Conservation (phyloP, 306 rosid genomes). For the Castanea sativa region DNA sequence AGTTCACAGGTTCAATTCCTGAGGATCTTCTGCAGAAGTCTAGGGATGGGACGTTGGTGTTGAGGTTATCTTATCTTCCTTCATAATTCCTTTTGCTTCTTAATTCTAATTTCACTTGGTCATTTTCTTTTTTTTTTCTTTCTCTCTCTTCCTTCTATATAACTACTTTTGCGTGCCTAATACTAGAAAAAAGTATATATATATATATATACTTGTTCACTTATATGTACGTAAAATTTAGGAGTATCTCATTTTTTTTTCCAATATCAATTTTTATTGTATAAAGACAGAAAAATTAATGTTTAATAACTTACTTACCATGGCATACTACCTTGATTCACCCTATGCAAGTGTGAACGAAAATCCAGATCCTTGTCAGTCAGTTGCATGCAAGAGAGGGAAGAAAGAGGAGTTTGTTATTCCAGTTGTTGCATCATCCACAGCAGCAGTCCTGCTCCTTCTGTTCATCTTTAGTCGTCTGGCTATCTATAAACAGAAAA, state of each 20-base stretch:
- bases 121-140: neutral
- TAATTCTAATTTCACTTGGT: neutral
- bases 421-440: constrained; percentile 26
- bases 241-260: neutral
- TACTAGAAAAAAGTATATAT: neutral
- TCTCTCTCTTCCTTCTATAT: neutral
- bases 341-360: constrained; percentile 16
- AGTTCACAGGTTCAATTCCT: constrained; percentile 27
- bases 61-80: constrained; percentile 5
- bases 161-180: neutral
- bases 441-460: constrained; percentile 8
- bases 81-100: neutral
- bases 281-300: neutral
- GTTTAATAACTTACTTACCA: neutral
- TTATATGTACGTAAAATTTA: too few relatives aligned
- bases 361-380: constrained; percentile 18
- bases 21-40: constrained; percentile 5
- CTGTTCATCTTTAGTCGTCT: neutral
- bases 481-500: constrained; percentile 6
- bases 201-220: too few relatives aligned
- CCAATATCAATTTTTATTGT: neutral
- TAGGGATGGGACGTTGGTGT: neutral
- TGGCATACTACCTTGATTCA: neutral
- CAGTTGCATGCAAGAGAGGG: constrained; percentile 5
- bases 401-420: constrained; percentile 15